Percentiles rank a stretch among this genome's conserved stretches.
Evolutionary conservation across 805 yeast species (phyloP).

Genomic region (Myxozyma neotropica): DNA sequence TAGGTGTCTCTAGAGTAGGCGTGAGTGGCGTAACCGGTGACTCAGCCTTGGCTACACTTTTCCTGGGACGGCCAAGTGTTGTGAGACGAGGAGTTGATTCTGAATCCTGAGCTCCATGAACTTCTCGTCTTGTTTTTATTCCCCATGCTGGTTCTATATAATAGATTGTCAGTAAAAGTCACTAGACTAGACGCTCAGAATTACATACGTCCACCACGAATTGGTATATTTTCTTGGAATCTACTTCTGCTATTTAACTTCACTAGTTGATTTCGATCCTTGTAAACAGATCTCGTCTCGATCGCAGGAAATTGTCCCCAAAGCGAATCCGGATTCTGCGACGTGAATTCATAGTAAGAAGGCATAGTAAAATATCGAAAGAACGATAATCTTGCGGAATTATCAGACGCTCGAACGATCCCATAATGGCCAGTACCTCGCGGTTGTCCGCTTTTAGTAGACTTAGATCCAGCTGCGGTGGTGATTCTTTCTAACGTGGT

Average conservation of each 20-base stretch:
- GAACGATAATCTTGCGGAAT: constrained; percentile 72
- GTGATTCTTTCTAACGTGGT: constrained; percentile 55
- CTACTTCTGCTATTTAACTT: background rate
- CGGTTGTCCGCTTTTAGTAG: constrained; percentile 38
- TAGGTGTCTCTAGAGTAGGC: too few species aligned
- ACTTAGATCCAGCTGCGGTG: constrained; percentile 43
- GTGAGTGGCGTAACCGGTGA: too few species aligned
- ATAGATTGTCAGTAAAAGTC: too few species aligned
- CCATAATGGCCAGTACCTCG: constrained; percentile 42
- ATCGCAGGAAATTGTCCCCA: constrained; percentile 41
- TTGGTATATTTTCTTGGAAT: background rate
- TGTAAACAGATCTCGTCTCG: constrained; percentile 1
- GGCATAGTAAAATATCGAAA: constrained; percentile 62
- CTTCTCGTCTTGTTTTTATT: too few species aligned
- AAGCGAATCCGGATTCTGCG: constrained; percentile 35
- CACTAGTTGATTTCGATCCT: background rate
- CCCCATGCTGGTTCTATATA: too few species aligned
- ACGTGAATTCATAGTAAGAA: constrained; percentile 44
- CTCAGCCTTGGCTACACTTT: too few species aligned
- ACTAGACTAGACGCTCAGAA: too few species aligned
- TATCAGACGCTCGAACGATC: constrained; percentile 66
- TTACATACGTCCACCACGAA: background rate
- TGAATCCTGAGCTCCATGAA: too few species aligned
- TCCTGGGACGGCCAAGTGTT: too few species aligned
- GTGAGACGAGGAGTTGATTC: too few species aligned